Conservation (phyloP, 225 moss, liverwort and hornwort genomes). For the Anthoceros angustus region DNA sequence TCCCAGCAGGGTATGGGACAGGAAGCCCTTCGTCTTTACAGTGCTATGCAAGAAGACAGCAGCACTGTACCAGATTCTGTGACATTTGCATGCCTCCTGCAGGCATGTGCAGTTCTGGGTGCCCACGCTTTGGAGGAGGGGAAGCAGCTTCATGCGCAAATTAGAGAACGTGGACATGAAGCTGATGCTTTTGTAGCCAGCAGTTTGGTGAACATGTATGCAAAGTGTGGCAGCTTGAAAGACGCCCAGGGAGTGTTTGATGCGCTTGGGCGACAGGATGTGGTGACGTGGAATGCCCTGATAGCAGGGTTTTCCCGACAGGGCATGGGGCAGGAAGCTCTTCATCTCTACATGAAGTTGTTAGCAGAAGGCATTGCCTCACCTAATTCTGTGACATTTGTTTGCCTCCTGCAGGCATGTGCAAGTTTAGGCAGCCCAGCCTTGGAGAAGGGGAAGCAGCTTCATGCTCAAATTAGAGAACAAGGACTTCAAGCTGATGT, state of each 20-base stretch:
- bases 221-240: background rate
- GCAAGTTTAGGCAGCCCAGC: no score
- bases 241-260: background rate
- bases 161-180: background rate
- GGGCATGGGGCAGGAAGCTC: no score
- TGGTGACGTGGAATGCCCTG: background rate
- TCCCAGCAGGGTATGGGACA: no score
- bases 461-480: no score
- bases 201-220: background rate
- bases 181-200: background rate
- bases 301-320: background rate
- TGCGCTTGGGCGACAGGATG: background rate
- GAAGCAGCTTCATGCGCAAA: background rate
- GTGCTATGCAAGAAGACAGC: no score
- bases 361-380: no score
- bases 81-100: background rate
- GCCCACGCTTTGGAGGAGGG: background rate
- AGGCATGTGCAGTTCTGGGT: background rate
- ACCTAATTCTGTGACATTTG: no score
- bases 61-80: background rate
- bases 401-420: no score
- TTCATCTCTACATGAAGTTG: no score
- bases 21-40: no score
- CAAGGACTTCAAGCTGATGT: no score
- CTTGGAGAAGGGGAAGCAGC: no score